Base-by-base conservation (phyloP, 2,329 filamentous ascomycete species). In the Microcyclospora pomicola region DNA sequence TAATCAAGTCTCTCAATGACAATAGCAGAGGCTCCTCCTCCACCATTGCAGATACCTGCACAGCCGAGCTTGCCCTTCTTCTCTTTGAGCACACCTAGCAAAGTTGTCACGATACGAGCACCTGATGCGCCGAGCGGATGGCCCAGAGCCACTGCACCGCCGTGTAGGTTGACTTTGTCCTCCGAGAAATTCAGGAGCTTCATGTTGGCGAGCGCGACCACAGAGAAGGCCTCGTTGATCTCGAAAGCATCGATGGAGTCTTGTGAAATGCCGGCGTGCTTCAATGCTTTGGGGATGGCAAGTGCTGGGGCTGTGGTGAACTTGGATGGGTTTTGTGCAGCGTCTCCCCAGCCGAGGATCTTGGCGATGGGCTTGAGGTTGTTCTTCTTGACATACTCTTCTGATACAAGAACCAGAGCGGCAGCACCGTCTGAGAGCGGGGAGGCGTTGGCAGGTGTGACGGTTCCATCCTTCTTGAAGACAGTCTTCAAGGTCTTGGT, bases 161-260 rank as follows among this genome's bases (percentile, higher is more conserved):
- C 91, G 56, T 86, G 88, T 40, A 96, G 69, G 67, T 98, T 98
- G 59, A 98, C 87, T 66, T 86, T 92, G 42, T 87, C 82, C 48
- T 82, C 73, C 47, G 71, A 69, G 40, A 98, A 67, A 44, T 71
- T 72, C 31, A 98, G 77, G 39, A 96, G 63, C 75, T 98, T 94
- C 67, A 94, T 77, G 71, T 98, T 98, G 49, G 91, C 87, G 37
- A 98, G 73, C 30, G 91, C 85, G 46, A 98, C 91, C 35, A 94
- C 91, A 46, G 83, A 91, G 71, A 98, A 98, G 31, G 91, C 91
- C 71, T 98, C 91, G 71, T 98, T 98, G 72, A 98, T 95, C 72
- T 98, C 91, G 63, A 91, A 98, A 52, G 77, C 91, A 56, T 96
- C 88, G 41, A 98, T 72, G 42, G 83, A 72, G 46, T 80, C 75